phyloP scores from a whole-genome alignment of 2,329 filamentous ascomycete genomes.

The Cytospora paraplurivora region DNA sequence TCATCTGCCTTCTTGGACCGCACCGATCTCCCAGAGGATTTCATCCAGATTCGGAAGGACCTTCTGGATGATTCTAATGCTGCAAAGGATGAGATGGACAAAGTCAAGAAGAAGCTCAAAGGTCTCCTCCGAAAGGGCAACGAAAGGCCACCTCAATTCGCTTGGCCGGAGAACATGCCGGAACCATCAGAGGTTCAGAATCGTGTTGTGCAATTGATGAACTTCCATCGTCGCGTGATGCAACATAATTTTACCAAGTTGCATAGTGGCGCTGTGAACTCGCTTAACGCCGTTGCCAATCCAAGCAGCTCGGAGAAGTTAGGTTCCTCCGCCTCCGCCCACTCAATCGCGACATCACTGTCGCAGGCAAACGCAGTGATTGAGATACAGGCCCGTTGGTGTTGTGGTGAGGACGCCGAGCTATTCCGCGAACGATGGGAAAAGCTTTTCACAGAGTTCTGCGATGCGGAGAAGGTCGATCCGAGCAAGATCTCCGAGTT shows the following conservation, averaged over 20 bases:
- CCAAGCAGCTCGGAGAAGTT: conserved; percentile 49
- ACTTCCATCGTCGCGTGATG: conserved; percentile 95
- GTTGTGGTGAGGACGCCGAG: conserved; percentile 91
- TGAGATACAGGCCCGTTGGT: conserved; percentile 88
- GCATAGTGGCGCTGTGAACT: conserved; percentile 65
- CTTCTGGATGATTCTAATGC: conserved; percentile 96
- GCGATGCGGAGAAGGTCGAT: conserved; percentile 95
- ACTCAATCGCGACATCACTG: conserved; percentile 46
- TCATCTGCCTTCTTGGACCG: conserved; percentile 84
- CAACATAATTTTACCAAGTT: conserved; percentile 87
- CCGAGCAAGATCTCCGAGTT: conserved; percentile 98
- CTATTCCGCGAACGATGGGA: conserved; percentile 97
- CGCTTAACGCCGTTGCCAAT: conserved; percentile 59
- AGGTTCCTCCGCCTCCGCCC: conserved; percentile 42
- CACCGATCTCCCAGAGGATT: conserved; percentile 81
- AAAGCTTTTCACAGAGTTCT: conserved; percentile 96
- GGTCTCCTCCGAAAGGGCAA: conserved; percentile 88
- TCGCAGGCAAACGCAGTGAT: conserved; percentile 65
- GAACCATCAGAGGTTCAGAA: conserved; percentile 93
- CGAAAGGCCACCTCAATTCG: conserved; percentile 90
- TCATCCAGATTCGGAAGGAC: conserved; percentile 90
- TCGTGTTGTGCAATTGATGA: conserved; percentile 93
- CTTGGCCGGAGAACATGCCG: conserved; percentile 95
- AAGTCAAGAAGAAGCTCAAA: conserved; percentile 99
- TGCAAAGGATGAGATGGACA: conserved; percentile 98